phyloP scores from a whole-genome alignment of 352 stramenopile species.

The Globisporangium acanthophoron region DNA sequence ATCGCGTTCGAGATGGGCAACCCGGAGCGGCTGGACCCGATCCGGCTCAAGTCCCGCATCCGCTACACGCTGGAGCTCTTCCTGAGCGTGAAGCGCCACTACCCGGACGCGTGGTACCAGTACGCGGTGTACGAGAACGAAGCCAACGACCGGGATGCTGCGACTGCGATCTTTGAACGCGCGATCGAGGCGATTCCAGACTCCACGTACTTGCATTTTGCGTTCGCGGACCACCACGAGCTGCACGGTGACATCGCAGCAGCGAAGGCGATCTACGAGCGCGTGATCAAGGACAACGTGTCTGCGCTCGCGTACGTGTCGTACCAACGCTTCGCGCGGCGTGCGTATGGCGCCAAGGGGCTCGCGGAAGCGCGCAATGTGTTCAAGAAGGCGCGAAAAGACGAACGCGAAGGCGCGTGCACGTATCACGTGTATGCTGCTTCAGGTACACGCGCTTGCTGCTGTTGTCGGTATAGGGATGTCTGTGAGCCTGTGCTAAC shows the following conservation, averaged over 20 bases:
- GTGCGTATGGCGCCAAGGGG: conserved; percentile 68
- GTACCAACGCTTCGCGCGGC: conserved; percentile 80
- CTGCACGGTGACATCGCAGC: conserved; percentile 52
- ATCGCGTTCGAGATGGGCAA: conserved; percentile 74
- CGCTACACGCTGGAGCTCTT: conserved; percentile 83
- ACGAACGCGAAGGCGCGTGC: conserved; percentile 75
- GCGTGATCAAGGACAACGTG: conserved; percentile 62
- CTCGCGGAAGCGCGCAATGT: conserved; percentile 69
- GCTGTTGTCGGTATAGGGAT: too few species aligned
- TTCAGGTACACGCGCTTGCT: conserved; percentile 39
- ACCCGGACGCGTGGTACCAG: conserved; percentile 83
- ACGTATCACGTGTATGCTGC: conserved; percentile 81
- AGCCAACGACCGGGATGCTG: conserved; percentile 62
- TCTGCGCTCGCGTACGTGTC: conserved; percentile 79
- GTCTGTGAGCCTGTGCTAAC: background rate
- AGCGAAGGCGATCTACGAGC: conserved; percentile 80
- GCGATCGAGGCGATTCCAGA: conserved; percentile 71
- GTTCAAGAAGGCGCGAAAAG: conserved; percentile 79
- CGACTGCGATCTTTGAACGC: conserved; percentile 60
- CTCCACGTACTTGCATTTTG: conserved; percentile 79
- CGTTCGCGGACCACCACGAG: conserved; percentile 78
- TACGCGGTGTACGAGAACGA: conserved; percentile 81
- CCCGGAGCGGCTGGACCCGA: conserved; percentile 71
- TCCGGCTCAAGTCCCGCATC: conserved; percentile 75
- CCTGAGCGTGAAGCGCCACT: conserved; percentile 69